Conservation (phyloP, 2,329 filamentous ascomycete genomes). For the Stachybotrys chartarum region DNA sequence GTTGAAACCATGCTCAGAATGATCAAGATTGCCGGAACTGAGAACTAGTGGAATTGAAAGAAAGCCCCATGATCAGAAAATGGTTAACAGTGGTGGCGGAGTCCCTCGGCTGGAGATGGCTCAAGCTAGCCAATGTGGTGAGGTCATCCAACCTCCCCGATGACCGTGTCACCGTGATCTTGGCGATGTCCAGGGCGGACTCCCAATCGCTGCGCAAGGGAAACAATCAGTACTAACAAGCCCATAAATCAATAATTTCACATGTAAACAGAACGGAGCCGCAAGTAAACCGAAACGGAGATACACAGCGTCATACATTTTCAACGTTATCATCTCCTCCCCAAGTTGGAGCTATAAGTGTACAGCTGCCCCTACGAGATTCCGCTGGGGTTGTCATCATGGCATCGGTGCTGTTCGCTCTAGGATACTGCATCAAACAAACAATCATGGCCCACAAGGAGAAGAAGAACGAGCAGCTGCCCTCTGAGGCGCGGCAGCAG, state of each 20-base stretch:
- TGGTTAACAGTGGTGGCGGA: too few species aligned
- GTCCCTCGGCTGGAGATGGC: too few species aligned
- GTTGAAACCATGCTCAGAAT: too few species aligned
- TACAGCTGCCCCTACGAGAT: neutral
- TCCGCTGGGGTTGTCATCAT: neutral
- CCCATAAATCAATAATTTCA: neutral
- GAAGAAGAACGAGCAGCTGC: conserved; percentile 1
- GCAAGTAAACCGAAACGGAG: neutral
- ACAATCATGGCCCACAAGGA: conserved; percentile 4
- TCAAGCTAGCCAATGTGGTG: neutral
- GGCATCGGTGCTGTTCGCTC: conserved; percentile 4
- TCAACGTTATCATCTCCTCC: neutral
- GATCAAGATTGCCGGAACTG: too few species aligned
- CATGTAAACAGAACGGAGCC: neutral
- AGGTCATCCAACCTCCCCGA: neutral
- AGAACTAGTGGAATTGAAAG: too few species aligned
- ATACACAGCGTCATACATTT: neutral
- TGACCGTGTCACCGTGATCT: neutral
- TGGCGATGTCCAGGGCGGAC: neutral
- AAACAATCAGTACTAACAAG: neutral
- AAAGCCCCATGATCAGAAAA: too few species aligned
- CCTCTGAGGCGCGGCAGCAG: conserved; percentile 3
- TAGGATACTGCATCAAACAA: conserved; percentile 1
- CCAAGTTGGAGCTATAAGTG: neutral
- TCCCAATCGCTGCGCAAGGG: neutral